Conservation (phyloP, 2,329 filamentous ascomycete species). For the Arachnomyces sp. region DNA sequence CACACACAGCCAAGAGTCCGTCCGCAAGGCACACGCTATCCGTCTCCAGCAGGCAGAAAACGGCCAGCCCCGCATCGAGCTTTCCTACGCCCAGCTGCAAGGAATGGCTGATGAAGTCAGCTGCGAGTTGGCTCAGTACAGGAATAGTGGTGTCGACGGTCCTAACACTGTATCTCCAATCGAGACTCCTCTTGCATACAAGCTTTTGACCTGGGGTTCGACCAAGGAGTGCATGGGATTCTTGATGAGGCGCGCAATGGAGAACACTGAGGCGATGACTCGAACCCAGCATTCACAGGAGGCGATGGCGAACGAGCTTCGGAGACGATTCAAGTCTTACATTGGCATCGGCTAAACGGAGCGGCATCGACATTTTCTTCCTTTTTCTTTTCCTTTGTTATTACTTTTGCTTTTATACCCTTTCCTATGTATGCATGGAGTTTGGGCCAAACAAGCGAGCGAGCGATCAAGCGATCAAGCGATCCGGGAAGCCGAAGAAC, state of each 20-base stretch:
- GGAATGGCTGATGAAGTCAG: constrained; percentile 95
- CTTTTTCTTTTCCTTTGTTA: no score
- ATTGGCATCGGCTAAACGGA: no score
- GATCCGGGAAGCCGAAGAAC: no score
- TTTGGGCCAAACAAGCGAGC: no score
- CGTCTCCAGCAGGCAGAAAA: constrained; percentile 39
- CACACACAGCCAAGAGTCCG: constrained; percentile 51
- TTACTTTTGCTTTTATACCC: no score
- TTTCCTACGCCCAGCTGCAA: constrained; percentile 71
- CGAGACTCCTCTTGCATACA: not conserved
- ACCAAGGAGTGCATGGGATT: constrained; percentile 56
- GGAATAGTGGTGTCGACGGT: not conserved
- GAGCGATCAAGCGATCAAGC: no score
- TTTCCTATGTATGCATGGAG: no score
- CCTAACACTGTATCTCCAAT: not conserved
- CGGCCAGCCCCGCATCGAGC: constrained; percentile 38
- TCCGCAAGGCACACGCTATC: constrained; percentile 43
- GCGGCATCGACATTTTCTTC: no score
- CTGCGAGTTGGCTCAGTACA: constrained; percentile 35
- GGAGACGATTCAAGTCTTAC: no score
- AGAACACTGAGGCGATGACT: constrained; percentile 59
- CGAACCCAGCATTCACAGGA: no score
- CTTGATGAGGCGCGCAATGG: constrained; percentile 57
- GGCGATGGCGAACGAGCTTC: no score
- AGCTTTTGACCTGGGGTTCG: constrained; percentile 48